Base-by-base conservation (phyloP, 106 monocot genomes). In the Dioscorea alata region DNA sequence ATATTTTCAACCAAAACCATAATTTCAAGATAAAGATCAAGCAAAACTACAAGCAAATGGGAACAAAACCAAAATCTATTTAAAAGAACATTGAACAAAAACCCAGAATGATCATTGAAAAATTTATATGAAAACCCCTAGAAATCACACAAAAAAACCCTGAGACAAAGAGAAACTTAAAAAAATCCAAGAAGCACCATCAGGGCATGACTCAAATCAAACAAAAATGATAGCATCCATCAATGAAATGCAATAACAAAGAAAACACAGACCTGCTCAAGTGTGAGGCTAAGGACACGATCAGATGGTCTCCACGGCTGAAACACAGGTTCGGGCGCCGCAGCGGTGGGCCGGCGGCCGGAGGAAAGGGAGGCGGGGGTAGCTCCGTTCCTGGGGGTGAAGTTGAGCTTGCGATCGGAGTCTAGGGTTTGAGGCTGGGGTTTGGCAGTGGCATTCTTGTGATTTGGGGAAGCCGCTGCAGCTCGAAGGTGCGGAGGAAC, bases 271-370 rank as follows among this genome's bases (percentile, higher is more conserved):
- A 79, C 83, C 83, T 83, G 83, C 22, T 83, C 74, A 13, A 70
- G 74, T 7, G 50, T 71, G 61, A 83, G 60, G 13, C 42, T 48
- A 48, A 74, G 50, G 4, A 79, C 83, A 24, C 83, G 78, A 68
- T 83, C 83, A 6, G 83, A 83, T n/a, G 83, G 83, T 49, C 15
- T 67, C 83, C 83, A 83, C 4, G 61, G 56, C 54, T 62, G 50
- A 33, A 79, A 83, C 2, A 83, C 75, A 24, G 75, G 79, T n/a
- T 79, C 79, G 54, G 75, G 75, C 19, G 53, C 57, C 33, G 33
- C 20, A 49, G 31, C 18, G 49, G 67, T 13, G 49, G 48, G 22
- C 58, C 13, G 60, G 42, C 52, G 63, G 42, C 61, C 28, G 66
- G 64, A 3, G 61, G 16, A 2, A 35, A 59, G 19, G 61, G 50